Percentiles rank a stretch among this genome's conserved stretches.
Conservation (phyloP, 768 basidiomycete species). For the Lactarius sanguifluus region DNA sequence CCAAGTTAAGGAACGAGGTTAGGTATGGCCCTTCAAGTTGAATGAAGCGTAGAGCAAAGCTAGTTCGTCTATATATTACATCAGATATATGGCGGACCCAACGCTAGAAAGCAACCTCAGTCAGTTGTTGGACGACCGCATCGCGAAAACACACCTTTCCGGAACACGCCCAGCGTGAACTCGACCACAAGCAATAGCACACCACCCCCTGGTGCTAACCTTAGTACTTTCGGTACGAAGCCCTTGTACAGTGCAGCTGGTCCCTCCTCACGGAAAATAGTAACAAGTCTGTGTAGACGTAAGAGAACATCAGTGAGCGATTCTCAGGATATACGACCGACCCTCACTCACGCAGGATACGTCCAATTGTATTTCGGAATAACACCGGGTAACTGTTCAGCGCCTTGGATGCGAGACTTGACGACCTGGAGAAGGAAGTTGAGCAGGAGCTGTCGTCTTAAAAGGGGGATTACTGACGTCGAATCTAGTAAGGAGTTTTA, state of each 20-base stretch:
- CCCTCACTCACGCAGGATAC: conserved; percentile 64
- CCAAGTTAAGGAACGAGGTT: background rate
- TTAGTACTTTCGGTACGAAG: conserved; percentile 92
- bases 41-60: background rate
- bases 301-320: background rate
- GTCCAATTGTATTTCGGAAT: conserved; percentile 92
- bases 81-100: conserved; percentile 26
- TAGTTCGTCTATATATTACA: background rate
- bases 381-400: conserved; percentile 50
- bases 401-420: conserved; percentile 92
- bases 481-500: conserved; percentile 38
- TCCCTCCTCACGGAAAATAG: conserved; percentile 87
- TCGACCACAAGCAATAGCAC: conserved; percentile 93
- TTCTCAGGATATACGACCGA: conserved; percentile 3
- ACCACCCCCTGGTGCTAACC: conserved; percentile 94
- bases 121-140: background rate
- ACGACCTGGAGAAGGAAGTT: conserved; percentile 61
- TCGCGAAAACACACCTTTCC: conserved; percentile 49
- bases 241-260: conserved; percentile 87
- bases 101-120: background rate
- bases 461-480: conserved; percentile 39
- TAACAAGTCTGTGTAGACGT: conserved; percentile 49
- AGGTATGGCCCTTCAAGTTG: background rate
- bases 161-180: conserved; percentile 74
- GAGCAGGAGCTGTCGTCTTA: background rate